Percentiles rank a stretch among this genome's conserved stretches.
These are phyloP conservation scores for Sporothrix variecibatus DNA, from an alignment of 2,329 filamentous ascomycete species.

Conservation along the genomic window DNA sequence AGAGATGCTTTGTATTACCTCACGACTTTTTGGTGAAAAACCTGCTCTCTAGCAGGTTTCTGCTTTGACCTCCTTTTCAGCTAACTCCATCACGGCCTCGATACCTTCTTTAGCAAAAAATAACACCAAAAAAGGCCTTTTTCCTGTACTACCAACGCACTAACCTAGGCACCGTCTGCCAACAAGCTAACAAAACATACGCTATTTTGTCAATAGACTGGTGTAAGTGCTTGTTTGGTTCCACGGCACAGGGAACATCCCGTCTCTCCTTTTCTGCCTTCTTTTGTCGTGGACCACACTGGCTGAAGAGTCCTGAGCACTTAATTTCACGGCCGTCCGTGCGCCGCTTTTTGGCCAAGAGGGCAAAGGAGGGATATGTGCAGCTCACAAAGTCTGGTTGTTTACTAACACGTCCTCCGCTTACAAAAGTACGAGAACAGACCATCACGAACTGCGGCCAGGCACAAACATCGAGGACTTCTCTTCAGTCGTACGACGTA, in stretches of 20 bases:
- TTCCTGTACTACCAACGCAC: background rate
- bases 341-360: background rate
- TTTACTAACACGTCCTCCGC: background rate
- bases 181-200: background rate
- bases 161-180: background rate
- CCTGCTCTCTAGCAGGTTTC: background rate
- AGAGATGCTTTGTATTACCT: background rate
- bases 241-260: conserved; percentile 10
- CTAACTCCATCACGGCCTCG: background rate
- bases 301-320: background rate
- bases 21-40: background rate
- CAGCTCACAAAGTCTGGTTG: background rate
- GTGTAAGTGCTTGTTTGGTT: background rate
- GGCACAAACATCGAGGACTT: background rate
- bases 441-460: conserved; percentile 1
- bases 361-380: background rate
- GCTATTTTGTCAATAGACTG: conserved; percentile 17
- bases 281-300: background rate
- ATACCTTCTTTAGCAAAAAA: background rate
- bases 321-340: conserved; percentile 8
- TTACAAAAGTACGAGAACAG: background rate
- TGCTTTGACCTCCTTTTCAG: conserved; percentile 2
- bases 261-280: background rate
- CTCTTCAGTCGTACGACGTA: background rate
- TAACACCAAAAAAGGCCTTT: background rate